Percentiles rank a stretch among this genome's conserved stretches.
Evolutionary conservation across 306 rosid genomes (phyloP).

Genomic region (Malus sieversii): DNA sequence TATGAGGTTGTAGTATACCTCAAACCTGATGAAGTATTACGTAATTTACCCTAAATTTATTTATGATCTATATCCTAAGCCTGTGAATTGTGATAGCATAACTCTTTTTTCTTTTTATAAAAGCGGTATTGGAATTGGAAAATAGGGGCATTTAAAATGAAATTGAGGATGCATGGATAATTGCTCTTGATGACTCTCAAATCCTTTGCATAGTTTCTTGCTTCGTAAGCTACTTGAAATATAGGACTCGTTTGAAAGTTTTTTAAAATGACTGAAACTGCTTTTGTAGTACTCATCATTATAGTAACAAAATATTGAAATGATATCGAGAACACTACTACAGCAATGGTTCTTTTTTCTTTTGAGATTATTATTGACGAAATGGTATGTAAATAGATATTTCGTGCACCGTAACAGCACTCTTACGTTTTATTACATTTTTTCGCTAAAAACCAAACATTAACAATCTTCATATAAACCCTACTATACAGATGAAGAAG

Average conservation of each 20-base stretch:
- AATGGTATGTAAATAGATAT: not conserved
- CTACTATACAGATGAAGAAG: not conserved
- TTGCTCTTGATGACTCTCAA: not conserved
- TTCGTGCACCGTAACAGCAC: not conserved
- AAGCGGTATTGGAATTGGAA: not conserved
- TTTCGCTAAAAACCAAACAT: not conserved
- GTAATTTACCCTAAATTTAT: no score
- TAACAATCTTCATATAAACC: not conserved
- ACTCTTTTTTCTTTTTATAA: no score
- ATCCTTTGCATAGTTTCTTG: not conserved
- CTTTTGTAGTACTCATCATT: no score
- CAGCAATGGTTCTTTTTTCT: not conserved
- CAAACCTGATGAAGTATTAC: no score
- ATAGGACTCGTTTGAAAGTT: accelerated
- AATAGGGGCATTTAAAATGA: no score
- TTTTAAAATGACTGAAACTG: no score
- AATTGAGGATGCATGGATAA: not conserved
- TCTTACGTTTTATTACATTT: not conserved
- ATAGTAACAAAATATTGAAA: no score
- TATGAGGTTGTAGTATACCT: no score
- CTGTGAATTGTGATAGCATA: not conserved
- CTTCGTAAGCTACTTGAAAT: no score
- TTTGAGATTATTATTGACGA: not conserved
- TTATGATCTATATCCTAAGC: no score
- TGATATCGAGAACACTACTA: no score